phyloP scores from a whole-genome alignment of 805 yeast species.

The Starmera quercuum region DNA sequence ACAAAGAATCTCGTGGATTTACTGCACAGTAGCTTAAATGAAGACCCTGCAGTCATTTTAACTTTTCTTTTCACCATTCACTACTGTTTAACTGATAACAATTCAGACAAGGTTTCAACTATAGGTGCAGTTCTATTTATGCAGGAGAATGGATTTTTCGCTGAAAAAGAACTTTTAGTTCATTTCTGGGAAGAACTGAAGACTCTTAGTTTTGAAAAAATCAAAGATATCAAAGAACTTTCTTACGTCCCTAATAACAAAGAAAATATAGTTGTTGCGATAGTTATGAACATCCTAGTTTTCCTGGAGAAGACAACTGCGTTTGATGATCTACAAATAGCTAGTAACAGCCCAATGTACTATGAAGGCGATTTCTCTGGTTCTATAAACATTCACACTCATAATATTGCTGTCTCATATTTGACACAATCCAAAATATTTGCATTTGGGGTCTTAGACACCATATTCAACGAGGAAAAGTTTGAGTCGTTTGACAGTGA shows the following conservation, averaged over 20 bases:
- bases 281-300: conserved; percentile 34
- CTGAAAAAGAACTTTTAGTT: conserved; percentile 21
- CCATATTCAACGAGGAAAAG: conserved; percentile 22
- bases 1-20: conserved; percentile 18
- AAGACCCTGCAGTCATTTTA: conserved; percentile 23
- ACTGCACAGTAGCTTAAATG: conserved; percentile 11
- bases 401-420: conserved; percentile 17
- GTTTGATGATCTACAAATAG: conserved; percentile 23
- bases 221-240: conserved; percentile 26
- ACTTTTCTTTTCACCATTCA: conserved; percentile 29
- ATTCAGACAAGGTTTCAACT: conserved; percentile 25
- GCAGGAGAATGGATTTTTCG: conserved; percentile 40
- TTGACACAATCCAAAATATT: conserved; percentile 33
- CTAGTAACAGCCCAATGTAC: conserved; percentile 27
- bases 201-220: conserved; percentile 15
- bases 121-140: conserved; percentile 39
- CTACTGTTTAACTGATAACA: conserved; percentile 25
- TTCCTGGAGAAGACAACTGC: conserved; percentile 39
- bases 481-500: conserved; percentile 17
- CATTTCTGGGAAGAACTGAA: conserved; percentile 20
- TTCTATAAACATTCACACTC: conserved; percentile 8
- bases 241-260: conserved; percentile 28
- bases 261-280: conserved; percentile 28
- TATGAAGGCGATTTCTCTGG: conserved; percentile 27
- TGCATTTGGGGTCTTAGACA: conserved; percentile 30